Evolutionary conservation across 805 yeast genomes (phyloP), one percentile per base, ranked within the genome.

Genomic region (Saccharomycopsis sp.): DNA sequence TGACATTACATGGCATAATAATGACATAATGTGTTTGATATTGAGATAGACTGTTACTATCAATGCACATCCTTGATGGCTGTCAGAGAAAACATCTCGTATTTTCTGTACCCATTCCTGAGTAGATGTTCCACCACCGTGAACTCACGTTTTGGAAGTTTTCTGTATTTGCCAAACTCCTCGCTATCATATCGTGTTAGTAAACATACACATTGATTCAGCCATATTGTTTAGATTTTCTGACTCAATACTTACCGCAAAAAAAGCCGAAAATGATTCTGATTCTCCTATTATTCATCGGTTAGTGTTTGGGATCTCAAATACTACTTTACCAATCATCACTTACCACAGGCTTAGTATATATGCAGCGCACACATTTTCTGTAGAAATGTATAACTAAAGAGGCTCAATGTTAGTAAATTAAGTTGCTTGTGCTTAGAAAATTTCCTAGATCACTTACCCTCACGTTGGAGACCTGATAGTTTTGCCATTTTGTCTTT

Each of bases 401-500:
- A 22, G 17, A 44, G n/a, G 47, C 5, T 29, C 12, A 29, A 7
- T 53, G 35, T 35, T 50, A 56, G 49, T 56, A 29, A 29, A 15
- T 15, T 3, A 3, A 9, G 24, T 25, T n/a, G 12, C n/a, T 12
- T 53, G 14, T 1, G 25, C 9, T 15, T 38, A 17, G 42, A n/a
- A 19, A 17, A 42, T 54, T 9, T 38, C 47, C 15, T 14, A 14
- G 38, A 29, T 47, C 14, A 47, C 64, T 8, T 54, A 59, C 64
- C 64, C 54, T 62, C 64, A 51, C 56, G 59, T 51, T 62, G 64
- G 3, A 62, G 47, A 22, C 64, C 64, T 23, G 62, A 59, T 12
- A 59, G 50, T 34, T 49, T 62, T 9, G 59, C 62, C 64, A 62
- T 62, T 9, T 44, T 25, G 49, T 15, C 25, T 53, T 17, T 29